Base-by-base conservation (phyloP, 1,284 basidiomycete genomes). In the Moesziomyces sp. region DNA sequence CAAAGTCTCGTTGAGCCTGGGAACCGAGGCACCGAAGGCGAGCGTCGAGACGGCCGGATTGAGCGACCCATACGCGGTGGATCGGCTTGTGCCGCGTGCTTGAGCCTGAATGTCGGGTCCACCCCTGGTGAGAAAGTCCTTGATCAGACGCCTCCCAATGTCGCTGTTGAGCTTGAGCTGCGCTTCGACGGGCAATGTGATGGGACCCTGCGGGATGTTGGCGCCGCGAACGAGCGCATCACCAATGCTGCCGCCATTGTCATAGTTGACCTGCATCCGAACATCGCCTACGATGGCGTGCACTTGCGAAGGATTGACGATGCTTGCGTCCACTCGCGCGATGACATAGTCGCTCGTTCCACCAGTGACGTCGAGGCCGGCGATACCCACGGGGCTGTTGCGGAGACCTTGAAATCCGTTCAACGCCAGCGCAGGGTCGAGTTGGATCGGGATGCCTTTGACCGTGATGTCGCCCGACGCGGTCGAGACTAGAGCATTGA, bases 271-370 rank as follows among this genome's bases (percentile, higher is more conserved):
- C 6, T 83, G 80, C 69, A 92, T 91, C 1, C 87, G 85, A 28
- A 92, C 89, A 59, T 91, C 89, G 0, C 89, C 90, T 52, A 83
- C 83, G 84, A 88, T 89, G 28, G 92, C 89, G 4, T 91, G 91
- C 65, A 92, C 82, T 67, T 90, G 90, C 66, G 90, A 91, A 6
- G 80, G 66, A 42, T 78, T 85, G 73, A 66, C 82, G 16, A 84
- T 52, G 30, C 59, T 48, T 2, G 78, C 77, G 43, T 87, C 84
- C 11, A 89, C 88, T 66, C 86, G 91, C 84, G 92, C 92, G 48
- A 91, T 85, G 21, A 92, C 85, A 78, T 87, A 90, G 74, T 89
- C 87, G 0, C 88, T 67, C 85, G 88, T 91, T 6, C 91, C 91
- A 54, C 88, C 90, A 49, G 87, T 88, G 38, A 92, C 91, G 74